These are phyloP conservation scores for Alternaria novae-zelandiae DNA, from an alignment of 2,329 filamentous ascomycete genomes.

Conservation along the genomic window DNA sequence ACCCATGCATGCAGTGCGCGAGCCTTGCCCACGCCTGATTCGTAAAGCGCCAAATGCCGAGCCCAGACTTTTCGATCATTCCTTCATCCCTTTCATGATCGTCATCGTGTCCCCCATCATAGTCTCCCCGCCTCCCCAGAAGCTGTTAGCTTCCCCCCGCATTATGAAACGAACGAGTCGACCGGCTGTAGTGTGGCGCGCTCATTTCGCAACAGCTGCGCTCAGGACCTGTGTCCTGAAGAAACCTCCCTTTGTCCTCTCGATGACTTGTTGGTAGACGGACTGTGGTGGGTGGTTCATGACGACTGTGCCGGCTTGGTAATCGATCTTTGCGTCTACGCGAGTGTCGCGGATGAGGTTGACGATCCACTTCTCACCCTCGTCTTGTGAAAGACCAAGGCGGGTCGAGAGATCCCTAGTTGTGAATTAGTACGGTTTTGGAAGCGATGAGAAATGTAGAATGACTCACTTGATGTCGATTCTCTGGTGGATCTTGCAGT, in stretches of 20 bases:
- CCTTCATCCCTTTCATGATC: constrained; percentile 4
- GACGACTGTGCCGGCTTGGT: constrained; percentile 96
- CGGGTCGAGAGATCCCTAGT: constrained; percentile 82
- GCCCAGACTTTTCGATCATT: constrained; percentile 3
- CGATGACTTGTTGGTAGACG: constrained; percentile 99
- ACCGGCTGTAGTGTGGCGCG: background rate
- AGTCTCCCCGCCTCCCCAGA: constrained; percentile 20
- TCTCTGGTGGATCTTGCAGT: constrained; percentile 99
- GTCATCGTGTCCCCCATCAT: background rate
- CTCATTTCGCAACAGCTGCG: constrained; percentile 58
- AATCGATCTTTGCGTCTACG: constrained; percentile 98
- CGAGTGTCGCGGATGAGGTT: constrained; percentile 98
- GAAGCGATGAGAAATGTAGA: background rate
- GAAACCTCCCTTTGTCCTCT: constrained; percentile 98
- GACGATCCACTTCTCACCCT: constrained; percentile 99
- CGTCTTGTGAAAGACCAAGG: constrained; percentile 88
- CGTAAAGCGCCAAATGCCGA: constrained; percentile 3
- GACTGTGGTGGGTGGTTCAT: constrained; percentile 99
- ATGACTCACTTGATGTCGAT: constrained; percentile 85
- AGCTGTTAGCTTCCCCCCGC: constrained; percentile 4
- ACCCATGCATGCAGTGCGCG: constrained; percentile 3
- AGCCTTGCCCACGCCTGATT: constrained; percentile 4
- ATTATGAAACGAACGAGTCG: background rate
- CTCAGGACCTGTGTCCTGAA: constrained; percentile 96
- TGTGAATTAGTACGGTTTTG: constrained; percentile 13